A percentile compares a stretch with the other conserved stretches of the same genome.
Evolutionary conservation across 495 filamentous ascomycete species (phyloP).

Genomic region (Cladorrhinum samala): DNA sequence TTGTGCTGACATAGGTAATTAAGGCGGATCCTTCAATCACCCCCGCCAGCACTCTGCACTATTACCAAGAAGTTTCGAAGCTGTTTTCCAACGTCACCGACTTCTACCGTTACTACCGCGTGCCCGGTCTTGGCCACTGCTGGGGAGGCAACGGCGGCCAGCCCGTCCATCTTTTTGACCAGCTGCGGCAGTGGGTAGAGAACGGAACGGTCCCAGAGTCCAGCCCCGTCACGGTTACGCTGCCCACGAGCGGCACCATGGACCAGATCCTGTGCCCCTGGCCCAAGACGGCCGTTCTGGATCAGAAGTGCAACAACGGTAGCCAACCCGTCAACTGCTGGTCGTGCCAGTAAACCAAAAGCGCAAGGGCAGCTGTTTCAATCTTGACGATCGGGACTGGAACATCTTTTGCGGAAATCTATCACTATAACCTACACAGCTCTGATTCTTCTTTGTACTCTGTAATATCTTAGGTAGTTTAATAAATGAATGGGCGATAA

Average conservation of each 20-base stretch:
- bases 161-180: constrained; percentile 20
- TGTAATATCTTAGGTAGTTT: too few species aligned
- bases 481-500: too few species aligned
- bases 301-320: too few species aligned
- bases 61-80: constrained; percentile 20
- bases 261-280: constrained; percentile 26
- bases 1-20: background rate
- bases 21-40: constrained; percentile 23
- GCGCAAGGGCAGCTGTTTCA: too few species aligned
- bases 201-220: constrained; percentile 25
- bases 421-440: too few species aligned
- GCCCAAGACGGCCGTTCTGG: constrained; percentile 10
- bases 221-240: constrained; percentile 11
- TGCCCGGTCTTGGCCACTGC: constrained; percentile 32
- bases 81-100: constrained; percentile 12
- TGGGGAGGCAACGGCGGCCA: constrained; percentile 19
- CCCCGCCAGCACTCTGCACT: constrained; percentile 15
- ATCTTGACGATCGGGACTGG: too few species aligned
- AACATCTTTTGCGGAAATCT: too few species aligned
- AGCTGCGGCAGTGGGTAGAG: constrained; percentile 32
- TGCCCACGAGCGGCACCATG: constrained; percentile 5
- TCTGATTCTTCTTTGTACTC: too few species aligned
- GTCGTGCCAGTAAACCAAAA: too few species aligned
- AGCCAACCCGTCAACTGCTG: too few species aligned
- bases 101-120: constrained; percentile 29